Conservation (phyloP, 2,329 filamentous ascomycete species). For the Beauveria scarabaeidicola region DNA sequence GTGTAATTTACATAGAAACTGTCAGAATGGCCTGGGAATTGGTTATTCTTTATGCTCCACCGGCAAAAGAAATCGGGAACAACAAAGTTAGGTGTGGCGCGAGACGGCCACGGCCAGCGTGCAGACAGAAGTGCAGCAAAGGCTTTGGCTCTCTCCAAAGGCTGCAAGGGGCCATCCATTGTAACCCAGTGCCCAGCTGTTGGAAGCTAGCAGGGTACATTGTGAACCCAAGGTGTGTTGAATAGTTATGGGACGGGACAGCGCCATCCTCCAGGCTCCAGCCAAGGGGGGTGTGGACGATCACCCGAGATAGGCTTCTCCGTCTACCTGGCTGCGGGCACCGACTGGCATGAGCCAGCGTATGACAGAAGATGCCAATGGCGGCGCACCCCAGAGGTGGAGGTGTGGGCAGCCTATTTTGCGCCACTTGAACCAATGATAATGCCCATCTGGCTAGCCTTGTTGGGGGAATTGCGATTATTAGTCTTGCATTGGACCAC, state of each 20-base stretch:
- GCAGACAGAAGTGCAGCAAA: neutral
- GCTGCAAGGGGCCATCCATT: neutral
- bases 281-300: neutral
- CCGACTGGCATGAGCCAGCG: neutral
- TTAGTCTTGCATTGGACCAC: neutral
- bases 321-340: neutral
- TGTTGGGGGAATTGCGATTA: neutral
- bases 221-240: neutral
- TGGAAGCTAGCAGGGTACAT: neutral
- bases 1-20: slow-evolving; percentile 4
- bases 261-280: neutral
- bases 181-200: neutral
- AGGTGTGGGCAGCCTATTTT: neutral
- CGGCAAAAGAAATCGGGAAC: slow-evolving; percentile 1
- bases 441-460: neutral
- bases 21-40: neutral
- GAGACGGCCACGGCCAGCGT: neutral
- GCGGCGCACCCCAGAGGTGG: neutral
- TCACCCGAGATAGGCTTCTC: slow-evolving; percentile 6
- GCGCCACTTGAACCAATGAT: neutral
- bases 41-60: slow-evolving; percentile 10
- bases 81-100: neutral
- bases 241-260: neutral
- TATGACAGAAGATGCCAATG: slow-evolving; percentile 2
- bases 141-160: neutral